Evolutionary conservation across 2,329 filamentous ascomycete genomes (phyloP).

Genomic region (Claviceps paspali): DNA sequence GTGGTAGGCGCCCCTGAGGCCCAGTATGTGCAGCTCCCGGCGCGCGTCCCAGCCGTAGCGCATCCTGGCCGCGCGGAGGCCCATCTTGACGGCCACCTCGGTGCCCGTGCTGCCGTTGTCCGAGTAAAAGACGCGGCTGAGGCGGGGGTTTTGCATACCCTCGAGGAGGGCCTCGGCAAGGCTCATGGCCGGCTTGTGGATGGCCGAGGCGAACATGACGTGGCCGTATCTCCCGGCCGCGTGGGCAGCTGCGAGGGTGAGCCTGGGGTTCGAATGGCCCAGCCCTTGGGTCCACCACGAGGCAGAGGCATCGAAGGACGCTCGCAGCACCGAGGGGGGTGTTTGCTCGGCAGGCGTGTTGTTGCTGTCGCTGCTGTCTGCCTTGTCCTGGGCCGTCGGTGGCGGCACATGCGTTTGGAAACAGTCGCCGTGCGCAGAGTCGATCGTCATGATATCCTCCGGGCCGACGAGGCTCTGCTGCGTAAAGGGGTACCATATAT

Average conservation of each 20-base stretch:
- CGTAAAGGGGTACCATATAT: constrained; percentile 80
- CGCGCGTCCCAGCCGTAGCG: constrained; percentile 50
- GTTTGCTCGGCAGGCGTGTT: neutral
- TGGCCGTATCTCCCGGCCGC: constrained; percentile 75
- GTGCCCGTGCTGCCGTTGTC: constrained; percentile 75
- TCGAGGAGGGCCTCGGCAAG: constrained; percentile 51
- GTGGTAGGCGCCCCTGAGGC: constrained; percentile 69
- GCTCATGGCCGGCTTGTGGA: constrained; percentile 62
- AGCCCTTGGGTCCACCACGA: constrained; percentile 89
- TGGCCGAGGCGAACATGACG: constrained; percentile 70
- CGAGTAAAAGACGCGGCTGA: constrained; percentile 63
- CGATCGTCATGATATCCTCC: constrained; percentile 55
- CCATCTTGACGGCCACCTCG: constrained; percentile 81
- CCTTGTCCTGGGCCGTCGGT: neutral
- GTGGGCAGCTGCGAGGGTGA: constrained; percentile 63
- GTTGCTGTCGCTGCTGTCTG: neutral
- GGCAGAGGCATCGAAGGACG: constrained; percentile 69
- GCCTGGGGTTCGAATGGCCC: constrained; percentile 58
- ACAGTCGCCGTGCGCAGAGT: constrained; percentile 65
- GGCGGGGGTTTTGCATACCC: constrained; percentile 44
- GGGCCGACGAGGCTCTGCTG: constrained; percentile 53
- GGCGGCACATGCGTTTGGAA: constrained; percentile 43
- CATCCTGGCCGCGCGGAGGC: constrained; percentile 48
- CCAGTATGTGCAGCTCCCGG: constrained; percentile 50
- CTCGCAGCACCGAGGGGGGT: constrained; percentile 13